Base-by-base conservation (phyloP, 106 monocot genomes). In the Dendrobium catenatum region DNA sequence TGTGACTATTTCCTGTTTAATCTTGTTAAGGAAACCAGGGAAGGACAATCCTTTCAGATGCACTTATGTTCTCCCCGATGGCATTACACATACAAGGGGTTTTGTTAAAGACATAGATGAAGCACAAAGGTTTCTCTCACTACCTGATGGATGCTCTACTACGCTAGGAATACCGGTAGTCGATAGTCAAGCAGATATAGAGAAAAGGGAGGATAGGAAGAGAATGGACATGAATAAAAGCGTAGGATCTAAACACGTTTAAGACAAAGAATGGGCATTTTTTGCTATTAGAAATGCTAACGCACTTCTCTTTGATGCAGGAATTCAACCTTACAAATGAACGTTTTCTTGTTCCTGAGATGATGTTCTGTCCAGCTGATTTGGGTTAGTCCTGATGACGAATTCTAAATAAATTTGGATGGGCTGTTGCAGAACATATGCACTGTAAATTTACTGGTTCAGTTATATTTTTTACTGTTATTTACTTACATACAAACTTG, bases 21-120 rank as follows among this genome's bases (percentile, higher is more conserved):
- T 78, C 40, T 80, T 46, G 20, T 44, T 26, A 77, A 93, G 93
- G 79, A 83, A 83, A 81, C 56, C 85, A 22, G 91, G 90, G 48
- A 89, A 85, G 74, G 90, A 92, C 56, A 94, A 94, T 80, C 90
- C 89, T 48, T 89, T 94, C 76, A 90, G 67, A 73, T 97, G 96
- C 83, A 92, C 94, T 7, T 97, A 97, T 87, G 90, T 97, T 85
- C 90, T 97, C 17, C 96, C 96, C 67, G 96, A 97, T 86, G 96
- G 96, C 79, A 82, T 97, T 48, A 84, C 87, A 68, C 76, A 91
- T 73, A 97, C 86, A 51, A 97, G 85, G 82, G 96, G 96, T 64
- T 97, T 77, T 88, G 94, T 97, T 4, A 97, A 94, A 73, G 89
- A 91, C 80, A 80, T 77, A 82, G 84, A 85, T 73, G 94, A 94